These are phyloP conservation scores for Metarhizium rileyi DNA, from an alignment of 2,329 filamentous ascomycete species.

Conservation along the genomic window DNA sequence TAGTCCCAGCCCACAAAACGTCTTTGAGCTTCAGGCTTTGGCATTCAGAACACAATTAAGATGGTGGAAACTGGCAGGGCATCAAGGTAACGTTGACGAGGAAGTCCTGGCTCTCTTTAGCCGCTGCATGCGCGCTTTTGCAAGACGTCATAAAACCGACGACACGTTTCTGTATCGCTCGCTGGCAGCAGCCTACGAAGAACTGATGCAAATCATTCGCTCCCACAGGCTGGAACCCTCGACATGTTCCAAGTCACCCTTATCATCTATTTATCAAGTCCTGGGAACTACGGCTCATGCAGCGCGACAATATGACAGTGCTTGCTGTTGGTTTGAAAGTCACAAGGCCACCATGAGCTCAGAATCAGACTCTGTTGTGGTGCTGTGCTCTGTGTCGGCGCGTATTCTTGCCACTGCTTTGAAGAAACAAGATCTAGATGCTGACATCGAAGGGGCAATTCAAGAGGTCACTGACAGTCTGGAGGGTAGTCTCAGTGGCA, in stretches of 20 bases:
- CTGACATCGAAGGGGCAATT: constrained; percentile 32
- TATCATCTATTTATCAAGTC: constrained; percentile 40
- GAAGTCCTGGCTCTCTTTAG: constrained; percentile 58
- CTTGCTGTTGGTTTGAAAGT: constrained; percentile 44
- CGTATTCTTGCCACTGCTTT: constrained; percentile 46
- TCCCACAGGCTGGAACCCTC: constrained; percentile 23
- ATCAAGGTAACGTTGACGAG: constrained; percentile 49
- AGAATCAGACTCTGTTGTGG: constrained; percentile 36
- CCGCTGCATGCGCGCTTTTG: constrained; percentile 52
- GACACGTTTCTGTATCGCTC: constrained; percentile 28
- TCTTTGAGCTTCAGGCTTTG: constrained; percentile 54
- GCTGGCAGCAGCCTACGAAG: constrained; percentile 21
- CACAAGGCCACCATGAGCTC: constrained; percentile 29
- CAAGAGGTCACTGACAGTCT: constrained; percentile 41
- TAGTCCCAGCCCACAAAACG: constrained; percentile 44
- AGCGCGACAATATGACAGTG: constrained; percentile 36
- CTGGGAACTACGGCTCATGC: constrained; percentile 40
- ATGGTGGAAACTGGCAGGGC: constrained; percentile 56
- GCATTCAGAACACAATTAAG: constrained; percentile 51
- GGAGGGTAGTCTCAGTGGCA: constrained; percentile 51
- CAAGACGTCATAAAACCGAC: constrained; percentile 37
- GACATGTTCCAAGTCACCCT: constrained; percentile 30
- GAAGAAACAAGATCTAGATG: constrained; percentile 29
- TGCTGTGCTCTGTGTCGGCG: constrained; percentile 42
- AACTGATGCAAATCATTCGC: constrained; percentile 23